phyloP scores from a whole-genome alignment of 495 filamentous ascomycete species.

The Stereocaulon alpinum region DNA sequence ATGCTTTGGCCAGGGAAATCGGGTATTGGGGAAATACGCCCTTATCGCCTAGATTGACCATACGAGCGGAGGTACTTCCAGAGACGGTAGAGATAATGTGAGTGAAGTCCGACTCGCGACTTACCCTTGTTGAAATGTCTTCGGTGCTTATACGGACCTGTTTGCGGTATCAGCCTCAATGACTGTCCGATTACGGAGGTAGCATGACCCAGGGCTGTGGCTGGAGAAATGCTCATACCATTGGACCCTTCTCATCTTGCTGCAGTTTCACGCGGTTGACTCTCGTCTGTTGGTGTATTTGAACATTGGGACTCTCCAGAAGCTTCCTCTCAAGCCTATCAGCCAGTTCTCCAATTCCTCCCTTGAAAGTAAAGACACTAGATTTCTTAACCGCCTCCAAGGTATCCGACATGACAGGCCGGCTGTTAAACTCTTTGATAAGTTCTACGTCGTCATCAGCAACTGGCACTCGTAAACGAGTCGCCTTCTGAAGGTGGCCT shows the following conservation, averaged over 20 bases:
- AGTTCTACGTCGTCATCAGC: slow-evolving; percentile 22
- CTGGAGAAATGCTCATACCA: slow-evolving; percentile 19
- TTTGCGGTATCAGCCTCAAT: background rate
- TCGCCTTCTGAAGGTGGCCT: slow-evolving; percentile 14
- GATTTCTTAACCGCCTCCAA: slow-evolving; percentile 19
- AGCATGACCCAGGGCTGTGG: background rate
- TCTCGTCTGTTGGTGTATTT: slow-evolving; percentile 36
- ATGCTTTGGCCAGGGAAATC: slow-evolving; percentile 8
- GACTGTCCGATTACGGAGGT: background rate
- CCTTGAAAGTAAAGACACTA: slow-evolving; percentile 50
- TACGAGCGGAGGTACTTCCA: slow-evolving; percentile 34
- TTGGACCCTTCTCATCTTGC: slow-evolving; percentile 12
- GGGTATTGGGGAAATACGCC: background rate
- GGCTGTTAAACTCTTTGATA: slow-evolving; percentile 19
- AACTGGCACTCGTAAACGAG: slow-evolving; percentile 6
- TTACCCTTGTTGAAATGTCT: background rate
- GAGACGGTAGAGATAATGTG: slow-evolving; percentile 65
- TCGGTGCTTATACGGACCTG: slow-evolving; percentile 8
- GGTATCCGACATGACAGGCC: slow-evolving; percentile 5
- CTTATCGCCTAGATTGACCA: slow-evolving; percentile 24
- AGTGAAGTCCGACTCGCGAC: slow-evolving; percentile 32
- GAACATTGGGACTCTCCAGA: slow-evolving; percentile 37
- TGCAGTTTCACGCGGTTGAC: slow-evolving; percentile 28
- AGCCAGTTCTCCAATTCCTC: slow-evolving; percentile 47
- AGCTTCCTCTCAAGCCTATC: slow-evolving; percentile 39